Evolutionary conservation across 768 basidiomycete species (phyloP).

Genomic region (Coprinopsis marcescibilis): DNA sequence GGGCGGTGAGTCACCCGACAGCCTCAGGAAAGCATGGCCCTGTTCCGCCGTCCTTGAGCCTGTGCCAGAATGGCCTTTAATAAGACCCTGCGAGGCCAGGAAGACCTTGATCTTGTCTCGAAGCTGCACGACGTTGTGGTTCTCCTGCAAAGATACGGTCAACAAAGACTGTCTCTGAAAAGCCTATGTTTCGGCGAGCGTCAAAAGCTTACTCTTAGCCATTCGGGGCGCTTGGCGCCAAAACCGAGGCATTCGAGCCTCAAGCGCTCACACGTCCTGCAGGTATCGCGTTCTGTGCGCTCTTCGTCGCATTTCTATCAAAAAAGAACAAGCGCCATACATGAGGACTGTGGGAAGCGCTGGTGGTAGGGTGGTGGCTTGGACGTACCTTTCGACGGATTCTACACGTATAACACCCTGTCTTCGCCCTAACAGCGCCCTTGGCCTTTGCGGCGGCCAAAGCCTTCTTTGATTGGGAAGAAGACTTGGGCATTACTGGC

Average conservation of each 20-base stretch:
- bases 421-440: slow-evolving; percentile 80
- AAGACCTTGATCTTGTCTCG: slow-evolving; percentile 77
- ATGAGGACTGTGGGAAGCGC: slow-evolving; percentile 9
- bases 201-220: slow-evolving; percentile 60
- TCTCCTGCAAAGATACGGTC: slow-evolving; percentile 45
- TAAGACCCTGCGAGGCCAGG: slow-evolving; percentile 80
- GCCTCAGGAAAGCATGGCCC: slow-evolving; percentile 43
- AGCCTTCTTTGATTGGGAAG: slow-evolving; percentile 35
- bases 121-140: slow-evolving; percentile 57
- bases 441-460: slow-evolving; percentile 59
- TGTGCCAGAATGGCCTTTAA: slow-evolving; percentile 79
- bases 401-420: slow-evolving; percentile 85
- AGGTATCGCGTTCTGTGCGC: slow-evolving; percentile 52
- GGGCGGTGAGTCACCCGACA: slow-evolving; percentile 40
- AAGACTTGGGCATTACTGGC: slow-evolving; percentile 39
- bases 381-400: slow-evolving; percentile 74
- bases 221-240: slow-evolving; percentile 80
- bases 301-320: slow-evolving; percentile 81
- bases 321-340: slow-evolving; percentile 13
- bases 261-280: slow-evolving; percentile 73
- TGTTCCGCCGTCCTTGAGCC: slow-evolving; percentile 54
- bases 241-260: slow-evolving; percentile 83
- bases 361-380: slow-evolving; percentile 9
- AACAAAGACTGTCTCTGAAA: slow-evolving; percentile 7
- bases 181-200: background rate